Evolutionary conservation across 495 filamentous ascomycete genomes (phyloP).

Genomic region (Hyaloscypha bicolor): DNA sequence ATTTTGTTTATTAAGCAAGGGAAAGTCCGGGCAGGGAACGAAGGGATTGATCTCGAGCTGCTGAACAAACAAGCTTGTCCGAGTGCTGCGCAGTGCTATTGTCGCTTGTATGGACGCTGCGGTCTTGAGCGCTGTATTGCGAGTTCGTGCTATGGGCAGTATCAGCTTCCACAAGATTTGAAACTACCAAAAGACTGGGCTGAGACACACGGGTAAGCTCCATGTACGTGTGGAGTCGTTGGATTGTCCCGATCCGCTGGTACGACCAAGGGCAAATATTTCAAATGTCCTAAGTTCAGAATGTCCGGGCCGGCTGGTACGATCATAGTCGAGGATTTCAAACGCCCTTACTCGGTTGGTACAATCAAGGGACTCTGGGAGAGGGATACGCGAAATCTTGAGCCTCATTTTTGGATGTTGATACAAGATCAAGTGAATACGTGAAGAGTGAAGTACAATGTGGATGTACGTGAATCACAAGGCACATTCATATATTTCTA

Average conservation of each 20-base stretch:
- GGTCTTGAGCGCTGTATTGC: constrained; percentile 8
- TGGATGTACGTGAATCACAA: too few relatives aligned
- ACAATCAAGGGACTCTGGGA: too few relatives aligned
- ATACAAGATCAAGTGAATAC: too few relatives aligned
- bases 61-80: constrained; percentile 27
- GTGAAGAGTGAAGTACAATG: too few relatives aligned
- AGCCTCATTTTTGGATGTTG: too few relatives aligned
- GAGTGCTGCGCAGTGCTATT: constrained; percentile 23
- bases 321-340: too few relatives aligned
- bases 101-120: constrained; percentile 27
- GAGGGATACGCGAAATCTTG: too few relatives aligned
- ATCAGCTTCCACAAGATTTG: constrained; percentile 17
- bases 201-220: background rate
- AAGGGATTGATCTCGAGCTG: constrained; percentile 4
- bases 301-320: too few relatives aligned
- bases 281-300: too few relatives aligned
- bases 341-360: too few relatives aligned
- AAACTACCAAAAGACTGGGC: constrained; percentile 21
- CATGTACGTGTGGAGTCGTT: too few relatives aligned
- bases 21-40: background rate
- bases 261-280: background rate
- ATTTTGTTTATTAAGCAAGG: constrained; percentile 24
- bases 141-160: constrained; percentile 21
- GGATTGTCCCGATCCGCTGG: background rate
- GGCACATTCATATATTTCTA: too few relatives aligned